Conservation (phyloP, 1,284 basidiomycete species). For the Inonotus obliquus region DNA sequence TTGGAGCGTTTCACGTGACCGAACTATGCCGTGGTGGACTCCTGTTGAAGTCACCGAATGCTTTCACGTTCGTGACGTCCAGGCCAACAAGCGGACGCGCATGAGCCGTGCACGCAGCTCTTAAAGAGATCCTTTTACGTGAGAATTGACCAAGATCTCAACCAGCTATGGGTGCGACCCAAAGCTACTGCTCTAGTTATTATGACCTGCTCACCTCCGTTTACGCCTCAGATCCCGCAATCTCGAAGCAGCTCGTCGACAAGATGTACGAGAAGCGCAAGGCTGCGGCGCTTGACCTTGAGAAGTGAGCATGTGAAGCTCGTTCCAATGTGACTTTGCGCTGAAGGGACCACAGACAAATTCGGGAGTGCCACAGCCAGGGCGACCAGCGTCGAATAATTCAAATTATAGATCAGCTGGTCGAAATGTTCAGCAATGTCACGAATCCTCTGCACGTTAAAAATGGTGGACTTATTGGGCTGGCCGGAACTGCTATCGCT, state of each 20-base stretch:
- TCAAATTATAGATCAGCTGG: slow-evolving; percentile 91
- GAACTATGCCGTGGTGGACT: too few relatives aligned
- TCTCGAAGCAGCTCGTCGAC: slow-evolving; percentile 59
- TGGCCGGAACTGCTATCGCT: slow-evolving; percentile 95
- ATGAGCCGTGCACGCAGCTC: neutral
- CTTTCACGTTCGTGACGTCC: too few relatives aligned
- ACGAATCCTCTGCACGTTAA: slow-evolving; percentile 83
- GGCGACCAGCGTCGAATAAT: slow-evolving; percentile 80
- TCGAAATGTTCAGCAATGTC: slow-evolving; percentile 83
- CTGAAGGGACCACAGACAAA: slow-evolving; percentile 47
- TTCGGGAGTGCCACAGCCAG: slow-evolving; percentile 81
- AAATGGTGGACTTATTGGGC: slow-evolving; percentile 94
- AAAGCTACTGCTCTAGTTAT: slow-evolving; percentile 2
- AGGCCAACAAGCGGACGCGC: neutral
- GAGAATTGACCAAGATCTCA: neutral
- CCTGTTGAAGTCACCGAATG: too few relatives aligned
- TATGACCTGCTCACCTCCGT: neutral
- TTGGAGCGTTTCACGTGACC: too few relatives aligned
- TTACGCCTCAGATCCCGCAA: slow-evolving; percentile 14
- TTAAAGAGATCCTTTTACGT: neutral
- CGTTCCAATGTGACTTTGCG: slow-evolving; percentile 13
- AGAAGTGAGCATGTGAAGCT: slow-evolving; percentile 58
- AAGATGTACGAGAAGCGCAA: slow-evolving; percentile 96
- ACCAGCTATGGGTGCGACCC: slow-evolving; percentile 14
- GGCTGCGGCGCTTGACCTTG: slow-evolving; percentile 90